A percentile compares a stretch with the other conserved stretches of the same genome.
Conservation (phyloP, 805 yeast species). For the Ogataea nakhonphanomensis region DNA sequence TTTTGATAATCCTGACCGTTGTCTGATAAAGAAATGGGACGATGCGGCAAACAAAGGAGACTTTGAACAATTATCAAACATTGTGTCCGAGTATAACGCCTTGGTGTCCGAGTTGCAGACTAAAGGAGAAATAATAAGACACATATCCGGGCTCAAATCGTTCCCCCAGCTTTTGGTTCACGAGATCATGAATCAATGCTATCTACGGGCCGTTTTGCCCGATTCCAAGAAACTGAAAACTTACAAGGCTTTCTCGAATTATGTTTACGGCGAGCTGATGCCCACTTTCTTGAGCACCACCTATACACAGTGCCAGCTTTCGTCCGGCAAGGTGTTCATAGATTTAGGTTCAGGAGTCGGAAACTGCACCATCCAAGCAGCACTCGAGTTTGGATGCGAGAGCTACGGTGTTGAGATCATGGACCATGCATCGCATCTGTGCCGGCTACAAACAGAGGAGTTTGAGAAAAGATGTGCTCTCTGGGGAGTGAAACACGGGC, state of each 20-base stretch:
- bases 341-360: slow-evolving; percentile 96
- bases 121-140: slow-evolving; percentile 27
- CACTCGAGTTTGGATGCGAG: slow-evolving; percentile 76
- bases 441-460: slow-evolving; percentile 57
- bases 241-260: slow-evolving; percentile 84
- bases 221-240: slow-evolving; percentile 57
- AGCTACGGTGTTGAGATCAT: slow-evolving; percentile 91
- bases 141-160: slow-evolving; percentile 17
- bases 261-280: slow-evolving; percentile 86
- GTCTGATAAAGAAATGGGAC: slow-evolving; percentile 39
- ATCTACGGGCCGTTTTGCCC: slow-evolving; percentile 77
- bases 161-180: slow-evolving; percentile 49
- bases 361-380: slow-evolving; percentile 85
- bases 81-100: slow-evolving; percentile 43
- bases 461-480: slow-evolving; percentile 53
- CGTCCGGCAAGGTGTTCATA: slow-evolving; percentile 57
- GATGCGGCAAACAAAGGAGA: slow-evolving; percentile 33
- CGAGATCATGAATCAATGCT: slow-evolving; percentile 68
- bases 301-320: slow-evolving; percentile 55
- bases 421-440: slow-evolving; percentile 72
- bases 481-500: slow-evolving; percentile 62
- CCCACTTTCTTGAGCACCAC: slow-evolving; percentile 73
- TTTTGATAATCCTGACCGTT: slow-evolving; percentile 33
- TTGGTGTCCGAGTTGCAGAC: slow-evolving; percentile 36
- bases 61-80: slow-evolving; percentile 26